A percentile compares a stretch with the other conserved stretches of the same genome.
These are phyloP conservation scores for Bretschneidera sinensis DNA, from an alignment of 345 rosid species.

Conservation along the genomic window DNA sequence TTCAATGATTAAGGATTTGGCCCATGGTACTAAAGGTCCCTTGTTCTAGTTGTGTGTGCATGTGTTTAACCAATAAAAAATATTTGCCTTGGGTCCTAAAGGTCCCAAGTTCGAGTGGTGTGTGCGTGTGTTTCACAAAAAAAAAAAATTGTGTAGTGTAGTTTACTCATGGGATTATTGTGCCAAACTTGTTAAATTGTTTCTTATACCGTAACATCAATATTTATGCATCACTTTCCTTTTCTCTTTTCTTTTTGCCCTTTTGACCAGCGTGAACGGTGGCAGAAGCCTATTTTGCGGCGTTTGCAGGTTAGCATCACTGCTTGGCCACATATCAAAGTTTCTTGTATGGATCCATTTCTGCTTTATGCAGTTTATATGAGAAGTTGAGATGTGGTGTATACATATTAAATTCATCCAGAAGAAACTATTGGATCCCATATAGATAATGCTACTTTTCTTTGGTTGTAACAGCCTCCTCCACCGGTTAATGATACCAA, in stretches of 20 bases:
- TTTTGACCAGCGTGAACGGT: slow-evolving; percentile 72
- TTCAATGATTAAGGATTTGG: no score
- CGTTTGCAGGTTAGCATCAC: slow-evolving; percentile 78
- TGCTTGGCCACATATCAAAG: neutral
- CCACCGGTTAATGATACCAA: slow-evolving; percentile 96
- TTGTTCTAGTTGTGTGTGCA: no score
- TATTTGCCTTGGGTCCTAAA: no score
- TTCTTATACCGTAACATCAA: slow-evolving; percentile 6
- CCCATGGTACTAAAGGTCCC: no score
- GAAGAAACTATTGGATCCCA: neutral
- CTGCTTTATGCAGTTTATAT: neutral
- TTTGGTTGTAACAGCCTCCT: slow-evolving; percentile 67
- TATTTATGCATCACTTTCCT: slow-evolving; percentile 2
- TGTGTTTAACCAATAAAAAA: no score
- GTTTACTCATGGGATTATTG: neutral
- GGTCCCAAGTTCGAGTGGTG: no score
- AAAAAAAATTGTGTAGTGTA: no score
- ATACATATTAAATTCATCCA: neutral
- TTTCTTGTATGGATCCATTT: neutral
- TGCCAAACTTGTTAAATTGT: neutral
- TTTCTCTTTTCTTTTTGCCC: slow-evolving; percentile 3
- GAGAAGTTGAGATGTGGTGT: slow-evolving; percentile 2
- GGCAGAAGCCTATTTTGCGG: slow-evolving; percentile 97
- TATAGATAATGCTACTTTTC: slow-evolving; percentile 3
- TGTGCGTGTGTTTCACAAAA: no score